Conservation (phyloP, 2,329 filamentous ascomycete species). For the Alternaria sp. region DNA sequence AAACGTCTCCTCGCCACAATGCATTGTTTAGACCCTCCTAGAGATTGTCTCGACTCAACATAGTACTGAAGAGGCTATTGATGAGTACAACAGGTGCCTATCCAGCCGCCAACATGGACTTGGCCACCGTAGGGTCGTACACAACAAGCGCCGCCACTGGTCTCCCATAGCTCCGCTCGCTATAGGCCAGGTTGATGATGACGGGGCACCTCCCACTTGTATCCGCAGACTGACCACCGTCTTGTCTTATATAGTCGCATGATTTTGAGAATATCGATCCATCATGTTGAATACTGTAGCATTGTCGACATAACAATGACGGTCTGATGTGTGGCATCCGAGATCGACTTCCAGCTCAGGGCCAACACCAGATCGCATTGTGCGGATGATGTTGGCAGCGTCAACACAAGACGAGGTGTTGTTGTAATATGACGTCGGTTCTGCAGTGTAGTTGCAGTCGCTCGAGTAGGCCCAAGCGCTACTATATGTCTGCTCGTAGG, state of each 20-base stretch:
- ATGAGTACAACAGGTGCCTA: background rate
- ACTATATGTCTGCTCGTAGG: conserved; percentile 29
- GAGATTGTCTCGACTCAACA: background rate
- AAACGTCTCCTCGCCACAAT: background rate
- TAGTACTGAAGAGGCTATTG: background rate
- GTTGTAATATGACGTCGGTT: conserved; percentile 31
- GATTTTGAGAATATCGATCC: conserved; percentile 50
- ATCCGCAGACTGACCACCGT: background rate
- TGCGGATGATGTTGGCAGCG: conserved; percentile 55
- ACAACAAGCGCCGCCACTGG: conserved; percentile 9
- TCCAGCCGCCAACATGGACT: background rate
- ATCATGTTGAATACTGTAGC: conserved; percentile 52
- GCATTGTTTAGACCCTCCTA: background rate
- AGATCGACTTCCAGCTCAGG: conserved; percentile 50
- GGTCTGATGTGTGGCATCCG: conserved; percentile 45
- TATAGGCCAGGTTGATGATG: background rate
- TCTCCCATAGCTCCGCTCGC: background rate
- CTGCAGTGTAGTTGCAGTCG: conserved; percentile 19
- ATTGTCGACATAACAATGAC: conserved; percentile 54
- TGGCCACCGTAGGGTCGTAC: background rate
- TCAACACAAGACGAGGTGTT: conserved; percentile 46
- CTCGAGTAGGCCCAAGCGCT: conserved; percentile 32
- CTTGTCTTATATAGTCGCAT: conserved; percentile 20
- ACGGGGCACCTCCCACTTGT: background rate
- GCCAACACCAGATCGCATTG: conserved; percentile 49